A percentile compares a stretch with the other conserved stretches of the same genome.
phyloP scores from a whole-genome alignment of 2,329 filamentous ascomycete genomes.

The Mariannaea sp. region DNA sequence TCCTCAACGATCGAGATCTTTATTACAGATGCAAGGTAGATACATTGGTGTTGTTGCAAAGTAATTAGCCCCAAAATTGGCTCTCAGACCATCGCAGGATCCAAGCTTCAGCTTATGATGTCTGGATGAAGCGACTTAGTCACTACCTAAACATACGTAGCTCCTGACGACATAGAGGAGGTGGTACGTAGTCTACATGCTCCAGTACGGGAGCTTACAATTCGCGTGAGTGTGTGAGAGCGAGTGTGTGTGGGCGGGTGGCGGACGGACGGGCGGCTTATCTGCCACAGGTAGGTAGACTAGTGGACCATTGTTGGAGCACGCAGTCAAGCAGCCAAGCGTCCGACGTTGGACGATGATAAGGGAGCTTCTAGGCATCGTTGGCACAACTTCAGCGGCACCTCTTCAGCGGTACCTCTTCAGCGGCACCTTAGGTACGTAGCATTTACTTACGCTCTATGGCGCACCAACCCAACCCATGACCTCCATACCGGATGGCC shows the following conservation, averaged over 20 bases:
- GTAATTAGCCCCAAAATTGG: slow-evolving; percentile 20
- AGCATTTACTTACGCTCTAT: no score
- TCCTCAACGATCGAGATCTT: slow-evolving; percentile 32
- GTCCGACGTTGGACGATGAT: not conserved
- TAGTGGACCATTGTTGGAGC: not conserved
- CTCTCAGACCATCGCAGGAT: not conserved
- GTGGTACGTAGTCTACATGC: no score
- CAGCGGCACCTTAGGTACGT: no score
- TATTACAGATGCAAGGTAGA: slow-evolving; percentile 8
- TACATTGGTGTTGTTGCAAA: slow-evolving; percentile 6
- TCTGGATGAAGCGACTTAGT: no score
- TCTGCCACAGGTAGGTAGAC: slow-evolving; percentile 2
- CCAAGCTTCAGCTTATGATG: not conserved
- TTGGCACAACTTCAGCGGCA: not conserved
- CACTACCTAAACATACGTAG: no score
- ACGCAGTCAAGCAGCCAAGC: not conserved
- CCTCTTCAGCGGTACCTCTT: not conserved
- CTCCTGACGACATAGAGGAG: no score
- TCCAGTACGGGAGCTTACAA: no score
- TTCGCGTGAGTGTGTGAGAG: not conserved
- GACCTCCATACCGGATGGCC: no score
- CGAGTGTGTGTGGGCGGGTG: not conserved
- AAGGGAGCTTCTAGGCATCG: not conserved
- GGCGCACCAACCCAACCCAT: no score
- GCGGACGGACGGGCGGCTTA: slow-evolving; percentile 15